A percentile compares a stretch with the other conserved stretches of the same genome.
Evolutionary conservation across 345 rosid genomes (phyloP).

Genomic region (Eucalyptus sp.): DNA sequence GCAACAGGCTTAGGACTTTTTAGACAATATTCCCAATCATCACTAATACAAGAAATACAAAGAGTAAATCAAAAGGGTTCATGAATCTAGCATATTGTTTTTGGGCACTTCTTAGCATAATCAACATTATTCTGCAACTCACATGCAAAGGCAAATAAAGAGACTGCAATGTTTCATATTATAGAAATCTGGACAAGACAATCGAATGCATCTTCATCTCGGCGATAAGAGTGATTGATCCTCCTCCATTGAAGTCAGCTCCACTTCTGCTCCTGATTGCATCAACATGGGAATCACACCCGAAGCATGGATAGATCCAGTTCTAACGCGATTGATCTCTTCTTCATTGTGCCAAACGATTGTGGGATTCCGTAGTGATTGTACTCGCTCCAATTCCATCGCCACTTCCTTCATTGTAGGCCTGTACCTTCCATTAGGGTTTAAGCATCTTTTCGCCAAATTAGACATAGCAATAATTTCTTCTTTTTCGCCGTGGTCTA

Average conservation of each 20-base stretch:
- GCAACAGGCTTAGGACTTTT: fast-evolving
- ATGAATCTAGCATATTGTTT: not conserved
- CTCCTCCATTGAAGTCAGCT: not conserved
- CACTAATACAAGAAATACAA: fast-evolving
- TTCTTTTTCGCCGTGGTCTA: not conserved
- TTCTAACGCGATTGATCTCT: fast-evolving
- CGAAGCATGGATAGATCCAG: not conserved
- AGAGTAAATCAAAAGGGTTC: not conserved
- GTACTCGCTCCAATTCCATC: not conserved
- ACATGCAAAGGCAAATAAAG: fast-evolving
- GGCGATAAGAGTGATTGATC: not conserved
- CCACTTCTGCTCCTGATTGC: not conserved
- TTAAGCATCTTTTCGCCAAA: not conserved
- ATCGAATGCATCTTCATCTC: not conserved
- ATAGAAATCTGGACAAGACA: not conserved
- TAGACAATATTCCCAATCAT: too few relatives aligned
- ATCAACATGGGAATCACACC: not conserved
- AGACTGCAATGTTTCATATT: not conserved
- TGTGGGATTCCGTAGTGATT: too few relatives aligned
- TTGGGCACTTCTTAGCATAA: not conserved
- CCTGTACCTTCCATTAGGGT: not conserved
- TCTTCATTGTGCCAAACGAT: fast-evolving
- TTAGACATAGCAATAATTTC: too few relatives aligned
- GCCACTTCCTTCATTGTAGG: conserved; percentile 7
- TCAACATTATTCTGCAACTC: not conserved